These are phyloP conservation scores for Phytophthora nicotianae DNA, from an alignment of 352 stramenopile species.

Conservation along the genomic window DNA sequence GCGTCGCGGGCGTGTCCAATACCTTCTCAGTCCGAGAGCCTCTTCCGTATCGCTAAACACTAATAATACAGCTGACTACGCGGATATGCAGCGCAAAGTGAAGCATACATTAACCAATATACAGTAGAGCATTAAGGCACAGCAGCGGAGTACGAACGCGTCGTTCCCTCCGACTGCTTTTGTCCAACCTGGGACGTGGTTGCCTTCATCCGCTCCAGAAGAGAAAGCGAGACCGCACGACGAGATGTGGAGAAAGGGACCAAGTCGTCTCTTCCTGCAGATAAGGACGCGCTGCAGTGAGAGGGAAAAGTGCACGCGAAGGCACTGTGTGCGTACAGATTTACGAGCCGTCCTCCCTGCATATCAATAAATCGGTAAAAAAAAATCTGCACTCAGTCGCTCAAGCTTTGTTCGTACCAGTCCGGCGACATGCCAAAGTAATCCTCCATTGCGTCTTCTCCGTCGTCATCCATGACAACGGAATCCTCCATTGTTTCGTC, in stretches of 20 bases:
- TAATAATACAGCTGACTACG: conserved; percentile 18
- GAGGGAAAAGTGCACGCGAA: conserved; percentile 3
- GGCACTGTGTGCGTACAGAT: conserved; percentile 10
- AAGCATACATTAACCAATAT: conserved; percentile 44
- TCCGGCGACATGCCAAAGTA: conserved; percentile 89
- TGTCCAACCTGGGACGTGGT: conserved; percentile 21
- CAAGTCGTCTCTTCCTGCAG: conserved; percentile 18
- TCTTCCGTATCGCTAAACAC: conserved; percentile 61
- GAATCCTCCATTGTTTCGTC: conserved; percentile 85
- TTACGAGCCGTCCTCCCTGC: conserved; percentile 69
- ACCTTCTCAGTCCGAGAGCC: conserved; percentile 47
- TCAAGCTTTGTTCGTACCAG: conserved; percentile 53
- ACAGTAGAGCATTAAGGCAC: conserved; percentile 34
- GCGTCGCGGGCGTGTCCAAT: conserved; percentile 52
- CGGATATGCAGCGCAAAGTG: conserved; percentile 33
- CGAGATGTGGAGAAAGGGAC: conserved; percentile 17
- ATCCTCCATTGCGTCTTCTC: conserved; percentile 79
- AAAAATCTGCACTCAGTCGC: neutral
- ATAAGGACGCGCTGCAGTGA: conserved; percentile 35
- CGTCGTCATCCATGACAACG: conserved; percentile 71
- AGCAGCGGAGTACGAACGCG: conserved; percentile 24
- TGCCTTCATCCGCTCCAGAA: conserved; percentile 23
- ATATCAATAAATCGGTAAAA: conserved; percentile 11
- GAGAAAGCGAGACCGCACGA: conserved; percentile 30
- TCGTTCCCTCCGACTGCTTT: conserved; percentile 28